A percentile compares a stretch with the other conserved stretches of the same genome.
These are phyloP conservation scores for Candida sphagnicola DNA, from an alignment of 805 yeast species.

Conservation along the genomic window DNA sequence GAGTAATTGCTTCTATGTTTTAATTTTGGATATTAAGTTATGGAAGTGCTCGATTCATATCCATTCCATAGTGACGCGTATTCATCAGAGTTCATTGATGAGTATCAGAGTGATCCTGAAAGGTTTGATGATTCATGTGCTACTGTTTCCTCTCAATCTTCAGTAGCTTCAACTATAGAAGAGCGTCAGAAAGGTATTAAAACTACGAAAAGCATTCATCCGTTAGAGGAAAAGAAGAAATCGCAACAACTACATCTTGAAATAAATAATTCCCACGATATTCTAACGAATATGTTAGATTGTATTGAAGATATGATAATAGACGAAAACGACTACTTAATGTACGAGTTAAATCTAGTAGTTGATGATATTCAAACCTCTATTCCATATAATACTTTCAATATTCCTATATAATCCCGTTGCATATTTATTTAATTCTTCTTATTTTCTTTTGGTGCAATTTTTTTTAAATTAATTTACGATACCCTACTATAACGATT, in stretches of 20 bases:
- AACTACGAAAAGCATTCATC: neutral
- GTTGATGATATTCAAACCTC: neutral
- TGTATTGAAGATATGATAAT: slow-evolving; percentile 4
- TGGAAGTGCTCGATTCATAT: neutral
- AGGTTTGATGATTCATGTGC: neutral
- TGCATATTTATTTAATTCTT: neutral
- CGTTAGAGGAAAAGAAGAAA: too few relatives aligned
- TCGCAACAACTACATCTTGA: neutral
- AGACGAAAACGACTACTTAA: slow-evolving; percentile 1
- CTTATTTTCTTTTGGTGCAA: neutral
- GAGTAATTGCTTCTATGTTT: neutral
- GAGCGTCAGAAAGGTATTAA: neutral
- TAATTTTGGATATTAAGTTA: neutral
- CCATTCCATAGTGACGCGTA: neutral
- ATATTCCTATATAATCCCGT: neutral
- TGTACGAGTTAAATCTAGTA: slow-evolving; percentile 1
- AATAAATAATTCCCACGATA: neutral
- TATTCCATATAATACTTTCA: slow-evolving; percentile 3
- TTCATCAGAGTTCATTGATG: slow-evolving; percentile 2
- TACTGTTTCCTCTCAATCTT: slow-evolving; percentile 3
- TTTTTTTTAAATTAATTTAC: too few relatives aligned
- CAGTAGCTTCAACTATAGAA: neutral
- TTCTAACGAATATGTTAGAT: slow-evolving; percentile 2
- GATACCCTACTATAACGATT: too few relatives aligned
- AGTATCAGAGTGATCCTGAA: neutral